These are phyloP conservation scores for Lentinus brumalis DNA, from an alignment of 768 basidiomycete genomes.

Conservation along the genomic window DNA sequence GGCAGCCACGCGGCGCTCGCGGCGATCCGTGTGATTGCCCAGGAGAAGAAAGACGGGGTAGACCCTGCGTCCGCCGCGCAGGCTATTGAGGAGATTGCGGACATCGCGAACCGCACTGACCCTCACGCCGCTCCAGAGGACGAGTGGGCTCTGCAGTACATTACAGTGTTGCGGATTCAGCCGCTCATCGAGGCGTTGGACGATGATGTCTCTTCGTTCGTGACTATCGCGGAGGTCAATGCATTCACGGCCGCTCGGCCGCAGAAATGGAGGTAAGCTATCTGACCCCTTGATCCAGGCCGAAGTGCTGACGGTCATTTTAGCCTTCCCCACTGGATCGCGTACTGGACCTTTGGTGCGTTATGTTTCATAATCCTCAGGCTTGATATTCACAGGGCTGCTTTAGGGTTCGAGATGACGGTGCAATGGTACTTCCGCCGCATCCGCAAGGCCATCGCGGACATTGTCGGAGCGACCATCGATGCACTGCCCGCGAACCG, in stretches of 20 bases:
- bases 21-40: not conserved
- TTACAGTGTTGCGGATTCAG: slow-evolving; percentile 34
- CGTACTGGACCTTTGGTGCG: slow-evolving; percentile 37
- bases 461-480: slow-evolving; percentile 4
- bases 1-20: no score
- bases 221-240: slow-evolving; percentile 37
- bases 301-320: not conserved
- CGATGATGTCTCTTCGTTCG: slow-evolving; percentile 39
- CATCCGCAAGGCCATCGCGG: slow-evolving; percentile 13
- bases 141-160: slow-evolving; percentile 28
- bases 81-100: not conserved
- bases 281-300: not conserved
- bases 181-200: slow-evolving; percentile 40
- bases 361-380: not conserved
- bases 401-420: slow-evolving; percentile 20
- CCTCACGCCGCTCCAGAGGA: slow-evolving; percentile 8
- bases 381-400: not conserved
- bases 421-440: slow-evolving; percentile 20
- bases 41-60: not conserved
- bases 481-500: slow-evolving; percentile 20
- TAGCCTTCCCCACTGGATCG: slow-evolving; percentile 33
- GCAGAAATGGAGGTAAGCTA: slow-evolving; percentile 28
- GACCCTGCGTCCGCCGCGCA: not conserved
- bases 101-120: not conserved
- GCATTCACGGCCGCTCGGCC: slow-evolving; percentile 32